Evolutionary conservation across 2,329 filamentous ascomycete species (phyloP).

Genomic region (Nectriaceae sp.): DNA sequence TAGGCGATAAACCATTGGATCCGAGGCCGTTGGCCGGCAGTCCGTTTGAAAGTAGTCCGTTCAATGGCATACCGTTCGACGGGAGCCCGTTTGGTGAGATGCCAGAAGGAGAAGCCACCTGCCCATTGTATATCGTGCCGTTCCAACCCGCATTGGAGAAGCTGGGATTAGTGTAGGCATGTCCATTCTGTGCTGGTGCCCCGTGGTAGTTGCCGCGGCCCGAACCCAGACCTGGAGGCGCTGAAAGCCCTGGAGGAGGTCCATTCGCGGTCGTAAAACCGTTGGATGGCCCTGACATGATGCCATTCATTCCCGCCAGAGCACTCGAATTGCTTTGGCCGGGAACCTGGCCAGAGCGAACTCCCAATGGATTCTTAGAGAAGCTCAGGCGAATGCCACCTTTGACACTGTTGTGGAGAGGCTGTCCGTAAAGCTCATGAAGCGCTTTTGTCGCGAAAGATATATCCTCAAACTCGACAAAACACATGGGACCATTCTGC

Average conservation of each 20-base stretch:
- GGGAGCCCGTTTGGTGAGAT: neutral
- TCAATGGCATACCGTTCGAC: neutral
- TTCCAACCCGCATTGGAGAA: constrained; percentile 27
- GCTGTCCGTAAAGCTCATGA: constrained; percentile 84
- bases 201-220: constrained; percentile 27
- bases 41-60: neutral
- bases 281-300: constrained; percentile 52
- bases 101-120: constrained; percentile 2
- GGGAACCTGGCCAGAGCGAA: constrained; percentile 73
- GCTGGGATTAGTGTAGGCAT: constrained; percentile 13
- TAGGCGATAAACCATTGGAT: constrained; percentile 6
- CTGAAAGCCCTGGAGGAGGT: constrained; percentile 78
- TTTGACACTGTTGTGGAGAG: constrained; percentile 88
- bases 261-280: constrained; percentile 70
- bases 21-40: neutral
- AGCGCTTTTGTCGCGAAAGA: constrained; percentile 90
- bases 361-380: constrained; percentile 94
- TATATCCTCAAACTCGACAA: constrained; percentile 96
- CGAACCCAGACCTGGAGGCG: constrained; percentile 68
- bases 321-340: constrained; percentile 40
- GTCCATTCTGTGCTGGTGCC: constrained; percentile 20
- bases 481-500: constrained; percentile 96
- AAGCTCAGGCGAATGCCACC: constrained; percentile 95
- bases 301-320: constrained; percentile 60
- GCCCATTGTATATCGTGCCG: constrained; percentile 18